These are phyloP conservation scores for Globomyces pollinis-pini DNA, from an alignment of 192 early-diverging fungal species.

Conservation along the genomic window DNA sequence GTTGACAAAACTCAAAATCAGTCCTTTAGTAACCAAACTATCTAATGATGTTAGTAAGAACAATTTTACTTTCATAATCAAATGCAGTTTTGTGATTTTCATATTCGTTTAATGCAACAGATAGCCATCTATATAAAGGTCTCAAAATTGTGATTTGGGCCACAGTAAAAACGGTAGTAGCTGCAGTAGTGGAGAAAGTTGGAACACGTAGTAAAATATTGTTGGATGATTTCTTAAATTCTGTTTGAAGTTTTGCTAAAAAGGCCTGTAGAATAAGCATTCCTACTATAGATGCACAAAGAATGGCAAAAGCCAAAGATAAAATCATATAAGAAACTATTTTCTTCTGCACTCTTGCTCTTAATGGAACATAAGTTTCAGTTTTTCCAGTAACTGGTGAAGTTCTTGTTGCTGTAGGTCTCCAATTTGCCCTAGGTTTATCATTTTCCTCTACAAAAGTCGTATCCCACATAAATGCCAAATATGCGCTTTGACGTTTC, in stretches of 20 bases:
- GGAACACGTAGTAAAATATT: not conserved
- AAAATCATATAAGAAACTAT: not conserved
- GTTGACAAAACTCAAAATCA: slow-evolving; percentile 57
- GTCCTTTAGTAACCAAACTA: slow-evolving; percentile 26
- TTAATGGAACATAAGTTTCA: slow-evolving; percentile 13
- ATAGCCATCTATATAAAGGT: slow-evolving; percentile 14
- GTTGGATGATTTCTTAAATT: not conserved
- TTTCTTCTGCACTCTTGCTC: not conserved
- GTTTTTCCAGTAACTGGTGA: slow-evolving; percentile 46
- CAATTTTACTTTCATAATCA: slow-evolving; percentile 31
- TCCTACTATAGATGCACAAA: not conserved
- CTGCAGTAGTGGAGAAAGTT: not conserved
- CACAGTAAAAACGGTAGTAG: slow-evolving; percentile 10
- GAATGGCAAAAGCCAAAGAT: not conserved
- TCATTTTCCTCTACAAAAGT: slow-evolving; percentile 42
- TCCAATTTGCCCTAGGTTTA: slow-evolving; percentile 52
- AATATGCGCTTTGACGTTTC: slow-evolving; percentile 42
- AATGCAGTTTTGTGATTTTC: slow-evolving; percentile 39
- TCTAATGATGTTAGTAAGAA: not conserved
- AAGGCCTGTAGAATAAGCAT: not conserved
- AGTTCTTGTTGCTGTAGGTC: slow-evolving; percentile 29
- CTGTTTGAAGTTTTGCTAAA: not conserved
- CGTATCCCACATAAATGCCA: slow-evolving; percentile 53
- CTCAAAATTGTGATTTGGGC: slow-evolving; percentile 14
- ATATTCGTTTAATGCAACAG: slow-evolving; percentile 28